Evolutionary conservation across 2,329 filamentous ascomycete species (phyloP), one percentile per base, ranked within the genome.

Genomic region (Fusarium chlamydosporum): DNA sequence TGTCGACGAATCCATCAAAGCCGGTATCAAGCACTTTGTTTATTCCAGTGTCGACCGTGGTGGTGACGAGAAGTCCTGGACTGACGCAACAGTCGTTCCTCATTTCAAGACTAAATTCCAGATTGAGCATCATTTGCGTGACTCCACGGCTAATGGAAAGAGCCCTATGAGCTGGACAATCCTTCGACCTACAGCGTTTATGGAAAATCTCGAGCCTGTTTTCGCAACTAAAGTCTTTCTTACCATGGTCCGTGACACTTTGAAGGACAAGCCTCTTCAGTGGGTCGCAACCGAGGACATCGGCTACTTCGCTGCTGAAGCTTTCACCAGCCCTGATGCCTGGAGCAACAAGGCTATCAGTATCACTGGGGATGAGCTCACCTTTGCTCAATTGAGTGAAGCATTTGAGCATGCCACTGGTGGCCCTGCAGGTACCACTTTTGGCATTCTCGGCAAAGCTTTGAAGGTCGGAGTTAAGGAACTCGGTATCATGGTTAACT

Each of bases 141-240:
- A 69, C 18, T 66, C 56, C 2, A 69, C 66, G 9, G 33, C 48
- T 7, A 20, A 60, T 1, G 52, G 48, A 3, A 66, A 57, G 18
- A 46, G 42, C 18, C 2, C 18, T 2, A 80, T 81, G 78, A 53
- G 60, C 4, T 81, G 79, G 78, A 78, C 77, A 0, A 77, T 82
- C n/a, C 65, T 82, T 2, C 74, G 80, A 9, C 80, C 80, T 1
- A 77, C 79, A 0, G 78, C 76, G 0, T 82, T 82, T 67, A 81
- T 81, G 78, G 80, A 82, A 5, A 80, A 80, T 54, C 70, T 81
- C 8, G 68, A 71, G 4, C 70, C 69, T 1, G 74, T 73, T 4
- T 78, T 81, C 56, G 9, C 70, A 13, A 74, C 71, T 6, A 78
- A 76, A 16, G 45, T 79, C 15, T 78, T 81, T 33, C 45, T 71